Evolutionary conservation across 1,139 yeast genomes (phyloP), one percentile per base, ranked within the genome.

Genomic region (Entelexis sorbosivorans): DNA sequence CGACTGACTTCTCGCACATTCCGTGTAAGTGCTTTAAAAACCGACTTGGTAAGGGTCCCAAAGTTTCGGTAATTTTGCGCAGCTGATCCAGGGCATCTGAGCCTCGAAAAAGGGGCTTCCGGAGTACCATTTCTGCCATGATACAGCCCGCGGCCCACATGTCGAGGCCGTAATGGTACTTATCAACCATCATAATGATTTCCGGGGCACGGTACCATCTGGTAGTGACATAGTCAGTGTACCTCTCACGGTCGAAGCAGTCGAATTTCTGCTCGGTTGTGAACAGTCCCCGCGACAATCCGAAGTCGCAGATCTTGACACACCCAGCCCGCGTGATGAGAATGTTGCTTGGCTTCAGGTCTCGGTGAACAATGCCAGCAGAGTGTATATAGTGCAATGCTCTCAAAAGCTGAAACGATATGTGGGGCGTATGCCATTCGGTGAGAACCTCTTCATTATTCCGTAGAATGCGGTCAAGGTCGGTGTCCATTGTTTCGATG

Each of bases 181-280:
- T 50, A 19, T 56, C 60, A 11, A 50, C 55, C 13, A 85, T 77
- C 53, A 88, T 70, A 56, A 88, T 78, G 52, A 89, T 72, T 63
- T 89, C 97, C 0, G 97, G 97, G 0, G 96, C 96, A 50, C 96
- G 70, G 63, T 89, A 89, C 96, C 96, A 89, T 55, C 97, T 70
- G 0, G 97, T 89, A 3, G 96, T 96, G 17, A 89, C 96, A 61
- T 88, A 88, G 59, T 81, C 81, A 4, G 96, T 88, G 47, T 85
- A 84, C 19, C 69, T 74, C 58, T 67, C 52, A 63, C 66, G 56
- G 66, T 69, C 66, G 20, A 75, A 70, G 14, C 82, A 72, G 17
- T 44, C 51, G 7, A 8, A 7, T 24, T 13, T 3, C 22, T 53
- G 47, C 11, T 49, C 22, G 19, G 43, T 39, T 7, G 48, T 29